phyloP scores from a whole-genome alignment of 768 basidiomycete genomes.

The Suillus variegatus region DNA sequence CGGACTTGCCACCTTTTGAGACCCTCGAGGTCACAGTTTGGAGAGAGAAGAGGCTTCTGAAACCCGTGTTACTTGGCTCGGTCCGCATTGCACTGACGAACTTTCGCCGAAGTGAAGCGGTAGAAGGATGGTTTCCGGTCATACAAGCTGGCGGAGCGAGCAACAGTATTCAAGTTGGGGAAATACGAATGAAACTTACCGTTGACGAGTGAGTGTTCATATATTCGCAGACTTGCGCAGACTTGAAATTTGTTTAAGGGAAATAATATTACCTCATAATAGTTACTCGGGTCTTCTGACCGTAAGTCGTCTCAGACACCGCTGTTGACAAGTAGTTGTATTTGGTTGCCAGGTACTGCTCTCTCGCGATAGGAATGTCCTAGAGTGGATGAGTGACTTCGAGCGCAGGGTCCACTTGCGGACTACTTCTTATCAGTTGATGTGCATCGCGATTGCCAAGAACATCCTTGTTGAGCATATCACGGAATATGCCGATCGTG shows the following conservation, averaged over 20 bases:
- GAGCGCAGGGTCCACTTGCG: conserved; percentile 68
- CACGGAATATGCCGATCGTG: conserved; percentile 64
- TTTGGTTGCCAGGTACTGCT: conserved; percentile 15
- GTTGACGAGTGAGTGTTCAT: conserved; percentile 66
- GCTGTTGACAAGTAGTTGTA: neutral
- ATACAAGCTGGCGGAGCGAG: conserved; percentile 49
- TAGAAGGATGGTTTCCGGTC: conserved; percentile 88
- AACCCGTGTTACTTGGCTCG: conserved; percentile 58
- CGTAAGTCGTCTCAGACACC: conserved; percentile 38
- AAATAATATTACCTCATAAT: conserved; percentile 72
- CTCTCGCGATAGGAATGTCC: conserved; percentile 58
- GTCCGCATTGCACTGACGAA: conserved; percentile 65
- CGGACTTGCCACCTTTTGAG: conserved; percentile 79
- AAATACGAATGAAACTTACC: conserved; percentile 69
- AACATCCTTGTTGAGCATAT: conserved; percentile 68
- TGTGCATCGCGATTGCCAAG: conserved; percentile 70
- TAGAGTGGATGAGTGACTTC: conserved; percentile 77
- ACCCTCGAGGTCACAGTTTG: conserved; percentile 67
- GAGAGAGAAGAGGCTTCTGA: conserved; percentile 65
- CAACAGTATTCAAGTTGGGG: conserved; percentile 66
- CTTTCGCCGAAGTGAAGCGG: conserved; percentile 69
- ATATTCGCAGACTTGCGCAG: neutral
- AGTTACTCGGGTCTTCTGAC: conserved; percentile 62
- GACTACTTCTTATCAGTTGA: conserved; percentile 57
- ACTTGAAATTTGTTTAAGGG: conserved; percentile 43